Base-by-base conservation (phyloP, 2,329 filamentous ascomycete genomes). In the Talaromyces sp. region DNA sequence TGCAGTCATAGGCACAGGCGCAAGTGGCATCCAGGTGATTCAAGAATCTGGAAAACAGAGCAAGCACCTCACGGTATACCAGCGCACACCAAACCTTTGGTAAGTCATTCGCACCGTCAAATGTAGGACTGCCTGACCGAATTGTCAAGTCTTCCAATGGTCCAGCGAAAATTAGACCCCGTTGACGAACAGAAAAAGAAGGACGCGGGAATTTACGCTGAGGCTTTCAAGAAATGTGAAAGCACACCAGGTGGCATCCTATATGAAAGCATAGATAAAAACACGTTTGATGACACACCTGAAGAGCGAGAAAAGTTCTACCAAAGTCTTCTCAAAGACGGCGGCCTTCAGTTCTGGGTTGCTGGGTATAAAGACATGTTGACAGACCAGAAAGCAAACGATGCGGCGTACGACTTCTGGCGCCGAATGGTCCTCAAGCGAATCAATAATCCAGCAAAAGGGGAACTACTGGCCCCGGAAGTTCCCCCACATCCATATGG, bases 341-440 rank as follows among this genome's bases (percentile, higher is more conserved):
- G 83, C 2, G 85, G 84, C 0, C 87, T 87, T 71, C 74, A 75
- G 0, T 84, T 78, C 70, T 85, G 83, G 83, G 75, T 86, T 2
- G 75, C 74, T 0, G 69, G 77, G 2, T 88, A 86, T 74, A 81
- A 81, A 59, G 85, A 88, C 60, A 77, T 78, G 56, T 64, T 86
- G 4, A 69, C 73, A 18, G 72, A 78, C 31, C 42, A 74, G 0
- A 75, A 82, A 9, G 82, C 83, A 2, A 87, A 87, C 67, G 69
- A 77, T n/a, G 76, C 81, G 62, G 75, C 79, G 0, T 87, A 86
- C 67, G 73, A 81, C 2, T 86, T 86, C 69, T 87, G 84, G 82
- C 75, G 75, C 2, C 76, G 77, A 63, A 85, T 84, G 69, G 79
- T 79, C 0, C 76, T 82, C 0, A 75, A 72, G 12, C 78, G 84